phyloP scores from a whole-genome alignment of 202 grass and related monocot species.

The Carex sylvatica region DNA sequence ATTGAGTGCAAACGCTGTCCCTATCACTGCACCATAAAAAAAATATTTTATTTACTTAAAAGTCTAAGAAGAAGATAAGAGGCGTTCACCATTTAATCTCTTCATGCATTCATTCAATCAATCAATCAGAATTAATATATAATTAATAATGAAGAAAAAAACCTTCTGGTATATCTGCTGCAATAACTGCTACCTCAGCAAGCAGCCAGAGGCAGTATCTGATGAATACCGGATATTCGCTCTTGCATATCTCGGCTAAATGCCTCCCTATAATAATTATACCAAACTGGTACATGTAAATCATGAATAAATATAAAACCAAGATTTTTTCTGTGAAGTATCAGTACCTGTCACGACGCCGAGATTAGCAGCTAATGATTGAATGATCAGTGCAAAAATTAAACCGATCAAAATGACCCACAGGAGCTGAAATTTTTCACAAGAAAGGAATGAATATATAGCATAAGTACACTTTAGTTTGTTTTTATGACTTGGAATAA shows the following conservation, averaged over 20 bases:
- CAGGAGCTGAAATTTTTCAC: slow-evolving; percentile 39
- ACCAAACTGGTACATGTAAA: neutral
- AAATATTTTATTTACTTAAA: neutral
- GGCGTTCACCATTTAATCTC: too few species aligned
- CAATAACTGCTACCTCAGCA: slow-evolving; percentile 83
- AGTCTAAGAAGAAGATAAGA: neutral
- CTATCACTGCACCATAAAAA: slow-evolving; percentile 57
- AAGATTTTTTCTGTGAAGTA: neutral
- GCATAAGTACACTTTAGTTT: too few species aligned
- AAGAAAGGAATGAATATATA: neutral
- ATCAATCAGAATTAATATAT: too few species aligned
- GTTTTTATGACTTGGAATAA: too few species aligned
- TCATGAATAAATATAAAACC: neutral
- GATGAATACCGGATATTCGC: slow-evolving; percentile 55
- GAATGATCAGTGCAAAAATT: slow-evolving; percentile 71
- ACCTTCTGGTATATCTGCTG: slow-evolving; percentile 98
- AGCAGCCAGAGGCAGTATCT: slow-evolving; percentile 71
- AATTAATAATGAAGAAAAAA: too few species aligned
- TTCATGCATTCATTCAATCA: too few species aligned
- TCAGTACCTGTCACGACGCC: slow-evolving; percentile 69
- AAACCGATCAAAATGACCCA: slow-evolving; percentile 87
- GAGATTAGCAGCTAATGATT: slow-evolving; percentile 76
- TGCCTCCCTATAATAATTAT: slow-evolving; percentile 45
- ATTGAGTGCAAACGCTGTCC: slow-evolving; percentile 82
- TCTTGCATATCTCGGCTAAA: slow-evolving; percentile 83